Evolutionary conservation across 345 rosid genomes (phyloP).

Genomic region (Salix arbutifolia): DNA sequence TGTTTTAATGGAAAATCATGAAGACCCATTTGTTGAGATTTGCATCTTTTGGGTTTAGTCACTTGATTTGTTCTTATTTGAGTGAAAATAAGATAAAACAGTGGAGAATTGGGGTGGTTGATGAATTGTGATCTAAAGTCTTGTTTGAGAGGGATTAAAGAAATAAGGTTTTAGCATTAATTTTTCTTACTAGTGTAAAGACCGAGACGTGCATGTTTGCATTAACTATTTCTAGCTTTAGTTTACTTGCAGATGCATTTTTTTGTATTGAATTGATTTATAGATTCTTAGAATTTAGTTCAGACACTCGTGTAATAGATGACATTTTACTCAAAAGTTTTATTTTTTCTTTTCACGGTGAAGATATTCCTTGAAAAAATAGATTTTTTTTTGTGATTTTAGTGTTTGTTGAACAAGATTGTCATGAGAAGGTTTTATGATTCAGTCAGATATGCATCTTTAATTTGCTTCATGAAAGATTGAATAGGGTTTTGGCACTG

Average conservation of each 20-base stretch:
- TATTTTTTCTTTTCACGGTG: background rate
- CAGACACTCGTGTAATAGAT: background rate
- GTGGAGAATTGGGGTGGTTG: background rate
- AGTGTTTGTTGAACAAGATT: background rate
- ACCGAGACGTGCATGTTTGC: background rate
- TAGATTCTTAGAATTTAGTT: background rate
- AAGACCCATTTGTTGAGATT: background rate
- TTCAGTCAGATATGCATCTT: background rate
- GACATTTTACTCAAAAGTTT: background rate
- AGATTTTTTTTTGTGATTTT: background rate
- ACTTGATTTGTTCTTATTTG: background rate
- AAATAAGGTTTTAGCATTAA: background rate
- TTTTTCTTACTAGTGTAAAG: background rate
- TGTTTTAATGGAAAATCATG: slow-evolving; percentile 1
- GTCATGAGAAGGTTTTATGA: background rate
- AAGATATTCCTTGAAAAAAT: background rate
- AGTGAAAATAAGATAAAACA: background rate
- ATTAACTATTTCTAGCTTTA: background rate
- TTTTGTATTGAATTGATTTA: background rate
- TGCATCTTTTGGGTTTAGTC: slow-evolving; percentile 4
- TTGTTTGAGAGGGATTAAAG: background rate
- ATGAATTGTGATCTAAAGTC: background rate
- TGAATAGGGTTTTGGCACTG: slow-evolving; percentile 20
- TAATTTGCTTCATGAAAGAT: slow-evolving; percentile 7
- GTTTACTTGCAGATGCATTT: background rate